Evolutionary conservation across 768 basidiomycete species (phyloP), one percentile per base, ranked within the genome.

Genomic region (Antrodiella citrinella): DNA sequence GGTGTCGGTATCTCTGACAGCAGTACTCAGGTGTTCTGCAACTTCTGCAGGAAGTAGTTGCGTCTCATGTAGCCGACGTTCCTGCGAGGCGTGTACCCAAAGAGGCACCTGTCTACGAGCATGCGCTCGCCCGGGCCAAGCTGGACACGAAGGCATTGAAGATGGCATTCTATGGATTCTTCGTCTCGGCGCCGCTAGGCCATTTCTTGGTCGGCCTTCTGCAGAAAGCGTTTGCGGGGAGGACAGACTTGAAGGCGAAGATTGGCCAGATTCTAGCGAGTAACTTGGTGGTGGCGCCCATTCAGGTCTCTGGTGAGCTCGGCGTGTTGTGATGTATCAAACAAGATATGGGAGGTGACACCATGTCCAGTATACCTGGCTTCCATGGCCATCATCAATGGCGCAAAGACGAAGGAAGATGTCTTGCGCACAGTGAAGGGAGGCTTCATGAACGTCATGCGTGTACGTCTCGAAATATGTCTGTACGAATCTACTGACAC

Each of bases 331-430:
- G 15, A 24, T 18, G 42, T 18, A n/a, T n/a, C n/a, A 15, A 42
- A 50, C 48, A 11, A 44, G 30, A 45, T 15, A 5, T 5, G 9
- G n/a, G 23, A 24, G 18, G 26, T 46, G 20, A 39, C 11, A 45
- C 15, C 48, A 25, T 25, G 21, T 12, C 4, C 53, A 84, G 89
- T 77, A 3, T 90, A 80, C 65, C 74, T 94, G 25, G 73, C 84
- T 0, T 87, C 81, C 21, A 86, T 90, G 80, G 87, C 91, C 1
- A 64, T 92, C 26, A 91, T 94, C 54, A 83, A 83, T 51, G 91
- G 91, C 30, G 87, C 88, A 15, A 78, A 74, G 56, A 79, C 83
- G 7, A 54, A 76, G 5, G 73, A 80, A 30, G 82, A 84, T 21
- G 71, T 93, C 44, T 56, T 75, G 44, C 79, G 75, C 59, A 84